phyloP scores from a whole-genome alignment of 2,329 filamentous ascomycete genomes.

The Berkeleyomyces rouxiae region DNA sequence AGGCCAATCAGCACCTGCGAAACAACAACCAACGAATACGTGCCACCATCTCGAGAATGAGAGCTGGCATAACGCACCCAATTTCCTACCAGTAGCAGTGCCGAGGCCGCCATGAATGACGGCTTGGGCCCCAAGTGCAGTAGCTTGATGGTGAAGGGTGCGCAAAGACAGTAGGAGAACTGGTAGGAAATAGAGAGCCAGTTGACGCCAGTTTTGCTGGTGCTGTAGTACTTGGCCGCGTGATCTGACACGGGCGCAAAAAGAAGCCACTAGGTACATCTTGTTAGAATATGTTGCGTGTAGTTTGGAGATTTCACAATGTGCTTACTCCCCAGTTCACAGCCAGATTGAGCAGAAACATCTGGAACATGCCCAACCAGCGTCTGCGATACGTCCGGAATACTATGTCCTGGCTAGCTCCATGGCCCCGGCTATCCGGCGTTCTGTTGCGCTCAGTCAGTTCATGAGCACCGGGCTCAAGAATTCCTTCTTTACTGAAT shows the following conservation, averaged over 20 bases:
- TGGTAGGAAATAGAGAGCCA: slow-evolving; percentile 84
- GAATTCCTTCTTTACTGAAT: slow-evolving; percentile 4
- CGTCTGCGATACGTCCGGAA: slow-evolving; percentile 57
- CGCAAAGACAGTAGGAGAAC: slow-evolving; percentile 61
- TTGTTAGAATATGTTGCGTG: slow-evolving; percentile 6
- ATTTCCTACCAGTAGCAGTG: slow-evolving; percentile 65
- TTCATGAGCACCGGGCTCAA: neutral
- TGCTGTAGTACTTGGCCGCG: slow-evolving; percentile 58
- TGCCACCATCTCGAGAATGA: slow-evolving; percentile 33
- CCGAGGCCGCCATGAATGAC: slow-evolving; percentile 56
- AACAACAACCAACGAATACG: slow-evolving; percentile 66
- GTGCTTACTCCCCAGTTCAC: slow-evolving; percentile 80
- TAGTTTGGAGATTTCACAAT: neutral
- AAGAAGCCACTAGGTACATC: slow-evolving; percentile 57
- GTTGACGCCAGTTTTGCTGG: slow-evolving; percentile 64
- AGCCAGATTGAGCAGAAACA: slow-evolving; percentile 79
- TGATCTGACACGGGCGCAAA: slow-evolving; percentile 69
- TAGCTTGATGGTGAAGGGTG: slow-evolving; percentile 57
- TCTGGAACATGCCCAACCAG: slow-evolving; percentile 72
- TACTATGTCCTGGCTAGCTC: slow-evolving; percentile 3
- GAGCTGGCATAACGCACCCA: slow-evolving; percentile 78
- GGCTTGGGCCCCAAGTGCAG: slow-evolving; percentile 66
- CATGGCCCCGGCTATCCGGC: slow-evolving; percentile 2
- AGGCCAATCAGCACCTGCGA: slow-evolving; percentile 83
- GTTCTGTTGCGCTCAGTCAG: neutral